These are phyloP conservation scores for Cyberlindnera misumaiensis DNA, from an alignment of 805 yeast genomes.

Conservation along the genomic window DNA sequence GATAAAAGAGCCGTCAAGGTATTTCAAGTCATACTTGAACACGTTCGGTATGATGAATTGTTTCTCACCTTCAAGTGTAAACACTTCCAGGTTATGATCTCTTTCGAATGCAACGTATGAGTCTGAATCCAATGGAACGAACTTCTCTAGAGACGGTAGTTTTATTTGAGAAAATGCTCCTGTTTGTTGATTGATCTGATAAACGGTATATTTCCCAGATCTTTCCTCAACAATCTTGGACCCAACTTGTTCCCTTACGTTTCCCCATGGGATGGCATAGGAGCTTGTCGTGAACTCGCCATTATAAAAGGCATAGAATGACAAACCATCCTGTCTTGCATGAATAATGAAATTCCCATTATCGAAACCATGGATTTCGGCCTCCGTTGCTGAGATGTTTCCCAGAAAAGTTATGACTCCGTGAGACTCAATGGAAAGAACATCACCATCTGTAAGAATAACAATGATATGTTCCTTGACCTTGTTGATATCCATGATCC, in stretches of 20 bases:
- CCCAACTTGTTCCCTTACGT: conserved; percentile 19
- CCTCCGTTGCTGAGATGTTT: conserved; percentile 4
- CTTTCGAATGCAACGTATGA: conserved; percentile 16
- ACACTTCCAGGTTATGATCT: conserved; percentile 17
- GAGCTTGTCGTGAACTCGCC: conserved; percentile 9
- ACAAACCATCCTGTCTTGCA: conserved; percentile 3
- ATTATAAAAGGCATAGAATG: conserved; percentile 10
- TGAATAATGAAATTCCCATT: conserved; percentile 16
- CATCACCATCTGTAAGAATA: conserved; percentile 11
- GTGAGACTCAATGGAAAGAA: conserved; percentile 2
- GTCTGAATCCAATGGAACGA: conserved; percentile 17
- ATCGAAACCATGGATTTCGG: conserved; percentile 6
- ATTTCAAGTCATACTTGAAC: conserved; percentile 16
- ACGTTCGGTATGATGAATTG: conserved; percentile 19
- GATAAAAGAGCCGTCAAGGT: conserved; percentile 13
- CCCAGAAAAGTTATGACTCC: conserved; percentile 5
- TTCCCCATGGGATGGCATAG: conserved; percentile 8
- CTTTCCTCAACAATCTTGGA: conserved; percentile 16
- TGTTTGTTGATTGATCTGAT: conserved; percentile 8
- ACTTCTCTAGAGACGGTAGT: conserved; percentile 5
- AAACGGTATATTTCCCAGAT: conserved; percentile 4
- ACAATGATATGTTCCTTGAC: conserved; percentile 1
- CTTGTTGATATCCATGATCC: conserved; percentile 4
- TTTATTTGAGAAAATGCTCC: conserved; percentile 8
- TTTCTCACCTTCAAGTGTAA: conserved; percentile 4